Percentiles rank a stretch among this genome's conserved stretches.
These are phyloP conservation scores for Elongisporangium prolatum DNA, from an alignment of 352 stramenopile genomes.

Conservation along the genomic window DNA sequence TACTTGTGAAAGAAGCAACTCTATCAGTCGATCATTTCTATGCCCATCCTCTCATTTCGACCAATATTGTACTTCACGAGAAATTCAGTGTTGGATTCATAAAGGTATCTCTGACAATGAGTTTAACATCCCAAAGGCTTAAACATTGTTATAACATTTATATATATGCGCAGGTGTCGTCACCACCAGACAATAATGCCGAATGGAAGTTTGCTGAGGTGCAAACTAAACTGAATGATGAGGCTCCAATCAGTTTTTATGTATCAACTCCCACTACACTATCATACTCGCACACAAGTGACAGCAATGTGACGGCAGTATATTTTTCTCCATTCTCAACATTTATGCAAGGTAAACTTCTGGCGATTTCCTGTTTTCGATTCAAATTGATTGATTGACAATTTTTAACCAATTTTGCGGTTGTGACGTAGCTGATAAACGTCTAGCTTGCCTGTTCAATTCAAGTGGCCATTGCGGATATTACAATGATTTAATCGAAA, in stretches of 20 bases:
- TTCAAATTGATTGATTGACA: no score
- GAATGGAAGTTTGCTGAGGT: slow-evolving; percentile 24
- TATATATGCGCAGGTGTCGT: not conserved
- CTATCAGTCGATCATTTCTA: slow-evolving; percentile 1
- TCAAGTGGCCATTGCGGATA: slow-evolving; percentile 25
- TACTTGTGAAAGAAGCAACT: not conserved
- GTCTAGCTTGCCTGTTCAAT: slow-evolving; percentile 18
- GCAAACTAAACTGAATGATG: slow-evolving; percentile 26
- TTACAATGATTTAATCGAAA: slow-evolving; percentile 18
- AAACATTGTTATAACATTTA: not conserved
- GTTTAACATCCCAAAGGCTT: not conserved
- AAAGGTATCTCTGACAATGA: slow-evolving; percentile 2
- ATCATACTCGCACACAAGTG: not conserved
- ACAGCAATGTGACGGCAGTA: slow-evolving; percentile 6
- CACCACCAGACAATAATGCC: slow-evolving; percentile 2
- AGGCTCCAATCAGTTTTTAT: not conserved
- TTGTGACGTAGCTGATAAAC: slow-evolving; percentile 6
- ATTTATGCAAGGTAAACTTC: slow-evolving; percentile 9
- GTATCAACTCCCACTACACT: not conserved
- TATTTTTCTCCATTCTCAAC: slow-evolving; percentile 15
- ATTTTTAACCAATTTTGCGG: no score
- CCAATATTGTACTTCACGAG: slow-evolving; percentile 2
- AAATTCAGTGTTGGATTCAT: slow-evolving; percentile 6
- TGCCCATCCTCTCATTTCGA: not conserved
- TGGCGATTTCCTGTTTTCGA: no score